Evolutionary conservation across 768 basidiomycete genomes (phyloP).

Genomic region (Rhodotorula babjevae): DNA sequence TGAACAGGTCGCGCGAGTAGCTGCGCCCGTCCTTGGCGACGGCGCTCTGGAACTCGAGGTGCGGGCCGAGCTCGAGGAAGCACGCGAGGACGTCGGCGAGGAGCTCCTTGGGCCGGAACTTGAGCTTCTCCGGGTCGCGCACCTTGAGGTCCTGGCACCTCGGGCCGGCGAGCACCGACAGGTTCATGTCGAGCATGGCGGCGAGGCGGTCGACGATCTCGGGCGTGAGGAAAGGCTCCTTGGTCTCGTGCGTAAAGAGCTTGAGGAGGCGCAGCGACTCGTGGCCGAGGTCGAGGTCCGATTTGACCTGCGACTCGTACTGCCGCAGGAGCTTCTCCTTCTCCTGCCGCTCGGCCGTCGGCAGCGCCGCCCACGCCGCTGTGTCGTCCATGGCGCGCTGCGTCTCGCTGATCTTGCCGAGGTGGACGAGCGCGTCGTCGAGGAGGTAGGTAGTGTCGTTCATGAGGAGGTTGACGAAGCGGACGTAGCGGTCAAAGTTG

Average conservation of each 20-base stretch:
- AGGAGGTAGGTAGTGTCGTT: conserved; percentile 98
- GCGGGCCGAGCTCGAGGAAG: conserved; percentile 78
- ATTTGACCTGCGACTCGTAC: conserved; percentile 77
- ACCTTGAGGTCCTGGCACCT: conserved; percentile 80
- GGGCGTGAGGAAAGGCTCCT: conserved; percentile 86
- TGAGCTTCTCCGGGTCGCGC: conserved; percentile 77
- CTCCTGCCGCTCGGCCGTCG: conserved; percentile 73
- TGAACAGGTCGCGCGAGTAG: conserved; percentile 78
- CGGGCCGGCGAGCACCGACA: conserved; percentile 82
- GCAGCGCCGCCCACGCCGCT: conserved; percentile 62
- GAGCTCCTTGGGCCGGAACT: conserved; percentile 75
- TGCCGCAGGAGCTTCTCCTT: conserved; percentile 68
- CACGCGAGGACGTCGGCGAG: conserved; percentile 83
- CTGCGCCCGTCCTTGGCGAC: conserved; percentile 93
- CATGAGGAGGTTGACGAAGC: conserved; percentile 95
- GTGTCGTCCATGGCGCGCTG: conserved; percentile 77
- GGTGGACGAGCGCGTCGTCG: conserved; percentile 86
- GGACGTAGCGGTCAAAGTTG: conserved; percentile 85
- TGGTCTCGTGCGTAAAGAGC: conserved; percentile 85
- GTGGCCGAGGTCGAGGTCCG: conserved; percentile 78
- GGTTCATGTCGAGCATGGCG: conserved; percentile 92
- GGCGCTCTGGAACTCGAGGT: conserved; percentile 70
- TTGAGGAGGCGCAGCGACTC: conserved; percentile 87
- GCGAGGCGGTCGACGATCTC: conserved; percentile 94
- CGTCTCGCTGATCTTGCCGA: conserved; percentile 80